Evolutionary conservation across 352 stramenopile species (phyloP).

Genomic region (Phytophthora crassamura): DNA sequence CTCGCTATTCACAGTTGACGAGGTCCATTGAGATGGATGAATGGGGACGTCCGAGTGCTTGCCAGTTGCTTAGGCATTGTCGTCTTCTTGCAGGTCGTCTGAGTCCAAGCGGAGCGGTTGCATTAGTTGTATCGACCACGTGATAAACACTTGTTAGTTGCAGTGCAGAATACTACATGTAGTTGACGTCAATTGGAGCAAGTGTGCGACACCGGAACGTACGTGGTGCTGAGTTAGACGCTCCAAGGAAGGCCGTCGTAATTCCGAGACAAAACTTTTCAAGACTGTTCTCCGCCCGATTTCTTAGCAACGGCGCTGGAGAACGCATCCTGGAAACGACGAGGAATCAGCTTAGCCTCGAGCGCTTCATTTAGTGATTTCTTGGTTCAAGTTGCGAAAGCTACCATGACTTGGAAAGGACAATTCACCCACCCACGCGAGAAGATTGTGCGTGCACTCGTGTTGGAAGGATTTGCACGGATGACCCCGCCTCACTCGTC

Average conservation of each 20-base stretch:
- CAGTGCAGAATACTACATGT: no score
- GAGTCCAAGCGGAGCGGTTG: slow-evolving; percentile 3
- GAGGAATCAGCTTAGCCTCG: no score
- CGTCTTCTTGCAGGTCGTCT: slow-evolving; percentile 31
- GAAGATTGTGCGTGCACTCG: neutral
- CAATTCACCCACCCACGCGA: neutral
- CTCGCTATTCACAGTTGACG: slow-evolving; percentile 78
- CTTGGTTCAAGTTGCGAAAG: neutral
- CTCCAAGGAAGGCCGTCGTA: no score
- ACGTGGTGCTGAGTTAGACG: no score
- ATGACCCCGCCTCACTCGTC: neutral
- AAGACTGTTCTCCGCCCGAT: no score
- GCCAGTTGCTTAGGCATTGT: slow-evolving; percentile 7
- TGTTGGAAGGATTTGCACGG: slow-evolving; percentile 6
- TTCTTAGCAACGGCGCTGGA: no score
- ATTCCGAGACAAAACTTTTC: no score
- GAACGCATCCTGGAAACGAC: no score
- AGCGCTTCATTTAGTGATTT: no score
- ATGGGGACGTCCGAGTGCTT: slow-evolving; percentile 2
- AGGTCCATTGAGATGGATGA: slow-evolving; percentile 77
- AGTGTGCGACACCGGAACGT: no score
- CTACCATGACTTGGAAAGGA: neutral
- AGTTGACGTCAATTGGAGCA: no score
- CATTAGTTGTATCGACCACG: slow-evolving; percentile 16
- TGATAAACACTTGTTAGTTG: no score